Evolutionary conservation across 805 yeast species (phyloP).

Genomic region (Schizosaccharomyces pombe): ASM294v3 CU329670.1:1017001-1017500

Average conservation of each 20-base stretch:
- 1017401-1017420: neutral
- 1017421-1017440: neutral
- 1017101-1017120: conserved; percentile 15
- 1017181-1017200: conserved; percentile 23
- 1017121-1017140: conserved; percentile 17
- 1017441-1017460: neutral
- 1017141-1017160: conserved; percentile 30
- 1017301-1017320: neutral
- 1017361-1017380: conserved; percentile 4
- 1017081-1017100: conserved; percentile 11
- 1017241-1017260: neutral
- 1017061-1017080: conserved; percentile 11
- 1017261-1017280: neutral
- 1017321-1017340: conserved; percentile 6
- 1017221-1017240: conserved; percentile 8
- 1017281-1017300: neutral
- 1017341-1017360: conserved; percentile 6
- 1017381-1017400: conserved; percentile 12
- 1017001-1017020: neutral
- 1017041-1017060: conserved; percentile 9
- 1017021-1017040: neutral
- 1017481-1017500: conserved; percentile 42
- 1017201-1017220: conserved; percentile 9
- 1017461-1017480: conserved; percentile 66
- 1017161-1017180: conserved; percentile 32